Evolutionary conservation across 2,329 filamentous ascomycete species (phyloP).

Genomic region (Teratosphaeria nubilosa): DNA sequence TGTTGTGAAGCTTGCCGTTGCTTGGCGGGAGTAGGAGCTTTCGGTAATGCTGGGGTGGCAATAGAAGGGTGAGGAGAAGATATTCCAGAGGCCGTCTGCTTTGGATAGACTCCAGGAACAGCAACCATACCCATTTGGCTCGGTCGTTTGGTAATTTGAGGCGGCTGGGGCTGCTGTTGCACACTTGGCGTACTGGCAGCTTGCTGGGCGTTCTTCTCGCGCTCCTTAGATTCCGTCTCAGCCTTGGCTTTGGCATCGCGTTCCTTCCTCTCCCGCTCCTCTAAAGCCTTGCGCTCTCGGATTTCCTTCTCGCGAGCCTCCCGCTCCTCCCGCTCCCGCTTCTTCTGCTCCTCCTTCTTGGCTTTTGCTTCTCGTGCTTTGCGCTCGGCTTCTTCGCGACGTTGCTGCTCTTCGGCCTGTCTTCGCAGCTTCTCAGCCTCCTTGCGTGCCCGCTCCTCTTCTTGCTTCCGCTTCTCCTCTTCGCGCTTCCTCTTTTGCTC

Average conservation of each 20-base stretch:
- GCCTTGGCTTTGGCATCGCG: slow-evolving; percentile 45
- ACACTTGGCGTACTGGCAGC: slow-evolving; percentile 22
- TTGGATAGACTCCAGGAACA: slow-evolving; percentile 43
- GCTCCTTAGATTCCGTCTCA: slow-evolving; percentile 30
- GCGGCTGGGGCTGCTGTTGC: slow-evolving; percentile 24
- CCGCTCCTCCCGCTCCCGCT: slow-evolving; percentile 60
- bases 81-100: slow-evolving; percentile 44
- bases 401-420: slow-evolving; percentile 73
- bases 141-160: slow-evolving; percentile 44
- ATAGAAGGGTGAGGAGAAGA: slow-evolving; percentile 71
- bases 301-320: slow-evolving; percentile 62
- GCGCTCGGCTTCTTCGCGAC: slow-evolving; percentile 74
- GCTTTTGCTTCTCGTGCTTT: slow-evolving; percentile 80
- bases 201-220: slow-evolving; percentile 33
- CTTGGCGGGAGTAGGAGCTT: slow-evolving; percentile 69
- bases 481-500: slow-evolving; percentile 89
- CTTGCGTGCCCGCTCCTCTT: slow-evolving; percentile 75
- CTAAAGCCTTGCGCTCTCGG: slow-evolving; percentile 54
- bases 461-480: slow-evolving; percentile 77
- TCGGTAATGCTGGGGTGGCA: slow-evolving; percentile 72
- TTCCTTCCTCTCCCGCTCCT: slow-evolving; percentile 48
- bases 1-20: slow-evolving; percentile 72
- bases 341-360: slow-evolving; percentile 58
- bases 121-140: slow-evolving; percentile 49
- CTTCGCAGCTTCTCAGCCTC: slow-evolving; percentile 75